A percentile compares a stretch with the other conserved stretches of the same genome.
Conservation (phyloP, 2,329 filamentous ascomycete genomes). For the Blastomyces parvus region DNA sequence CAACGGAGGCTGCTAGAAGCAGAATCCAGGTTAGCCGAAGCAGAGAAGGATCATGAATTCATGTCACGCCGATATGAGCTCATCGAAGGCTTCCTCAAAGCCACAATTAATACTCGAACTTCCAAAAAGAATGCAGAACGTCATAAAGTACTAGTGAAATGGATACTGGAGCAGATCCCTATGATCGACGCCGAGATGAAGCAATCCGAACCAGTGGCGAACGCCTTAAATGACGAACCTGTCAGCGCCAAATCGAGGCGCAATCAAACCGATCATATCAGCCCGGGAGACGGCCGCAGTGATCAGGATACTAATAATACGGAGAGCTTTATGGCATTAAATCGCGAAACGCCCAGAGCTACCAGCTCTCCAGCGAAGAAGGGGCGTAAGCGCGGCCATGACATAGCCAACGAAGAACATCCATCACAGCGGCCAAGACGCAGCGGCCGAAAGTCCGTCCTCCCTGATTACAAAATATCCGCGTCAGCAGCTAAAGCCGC, state of each 20-base stretch:
- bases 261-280: neutral
- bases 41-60: neutral
- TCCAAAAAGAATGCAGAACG: neutral
- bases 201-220: neutral
- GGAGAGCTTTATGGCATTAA: neutral
- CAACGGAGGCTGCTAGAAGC: neutral
- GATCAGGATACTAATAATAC: neutral
- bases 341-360: neutral
- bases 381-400: neutral
- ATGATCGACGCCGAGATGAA: constrained; percentile 1
- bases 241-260: neutral
- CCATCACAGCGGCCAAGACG: neutral
- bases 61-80: neutral
- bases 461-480: neutral
- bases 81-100: neutral
- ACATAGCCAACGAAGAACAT: neutral
- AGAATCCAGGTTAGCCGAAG: neutral
- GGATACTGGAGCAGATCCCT: neutral
- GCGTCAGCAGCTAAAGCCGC: neutral
- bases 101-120: neutral
- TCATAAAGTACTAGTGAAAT: neutral
- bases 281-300: neutral
- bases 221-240: neutral
- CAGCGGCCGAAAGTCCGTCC: neutral
- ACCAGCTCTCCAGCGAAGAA: neutral